Percentiles rank a stretch among this genome's conserved stretches.
These are phyloP conservation scores for Candida labiduridarum DNA, from an alignment of 1,139 yeast genomes.

Conservation along the genomic window DNA sequence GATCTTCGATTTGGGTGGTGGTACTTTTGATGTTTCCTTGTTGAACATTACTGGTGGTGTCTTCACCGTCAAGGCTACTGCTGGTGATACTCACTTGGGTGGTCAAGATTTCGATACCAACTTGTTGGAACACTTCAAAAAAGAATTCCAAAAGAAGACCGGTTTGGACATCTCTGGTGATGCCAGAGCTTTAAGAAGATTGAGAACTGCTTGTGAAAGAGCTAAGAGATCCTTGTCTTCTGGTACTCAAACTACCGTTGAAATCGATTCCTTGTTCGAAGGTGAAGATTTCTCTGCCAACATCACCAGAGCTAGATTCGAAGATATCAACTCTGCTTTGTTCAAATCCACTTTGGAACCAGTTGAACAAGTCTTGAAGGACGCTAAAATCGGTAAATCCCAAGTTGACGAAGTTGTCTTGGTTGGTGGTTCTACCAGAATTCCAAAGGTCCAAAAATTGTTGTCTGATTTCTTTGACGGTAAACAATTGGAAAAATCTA, in stretches of 20 bases:
- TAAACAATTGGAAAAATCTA: conserved; percentile 92
- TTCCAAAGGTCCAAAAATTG: conserved; percentile 97
- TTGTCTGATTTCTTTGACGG: conserved; percentile 98
- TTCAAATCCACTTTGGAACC: conserved; percentile 97
- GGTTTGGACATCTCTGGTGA: conserved; percentile 89
- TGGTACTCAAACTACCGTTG: conserved; percentile 43
- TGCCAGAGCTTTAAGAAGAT: conserved; percentile 55
- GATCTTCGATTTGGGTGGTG: conserved; percentile 97
- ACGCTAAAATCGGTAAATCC: conserved; percentile 88
- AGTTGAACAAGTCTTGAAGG: conserved; percentile 97
- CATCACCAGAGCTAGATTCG: conserved; percentile 99
- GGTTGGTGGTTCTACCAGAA: conserved; percentile 99
- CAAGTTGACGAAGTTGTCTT: conserved; percentile 93
- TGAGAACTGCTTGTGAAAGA: conserved; percentile 47
- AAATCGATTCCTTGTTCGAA: conserved; percentile 43
- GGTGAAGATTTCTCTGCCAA: conserved; percentile 97
- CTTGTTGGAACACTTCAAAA: conserved; percentile 90
- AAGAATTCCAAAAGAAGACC: conserved; percentile 96
- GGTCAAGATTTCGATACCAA: conserved; percentile 99
- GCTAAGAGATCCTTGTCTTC: conserved; percentile 47
- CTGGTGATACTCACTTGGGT: conserved; percentile 99
- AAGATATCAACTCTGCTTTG: conserved; percentile 93
- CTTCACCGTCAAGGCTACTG: conserved; percentile 98
- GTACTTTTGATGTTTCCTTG: conserved; percentile 97
- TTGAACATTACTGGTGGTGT: conserved; percentile 98